Evolutionary conservation across 2,329 filamentous ascomycete genomes (phyloP).

Genomic region (Colletotrichum filicis): DNA sequence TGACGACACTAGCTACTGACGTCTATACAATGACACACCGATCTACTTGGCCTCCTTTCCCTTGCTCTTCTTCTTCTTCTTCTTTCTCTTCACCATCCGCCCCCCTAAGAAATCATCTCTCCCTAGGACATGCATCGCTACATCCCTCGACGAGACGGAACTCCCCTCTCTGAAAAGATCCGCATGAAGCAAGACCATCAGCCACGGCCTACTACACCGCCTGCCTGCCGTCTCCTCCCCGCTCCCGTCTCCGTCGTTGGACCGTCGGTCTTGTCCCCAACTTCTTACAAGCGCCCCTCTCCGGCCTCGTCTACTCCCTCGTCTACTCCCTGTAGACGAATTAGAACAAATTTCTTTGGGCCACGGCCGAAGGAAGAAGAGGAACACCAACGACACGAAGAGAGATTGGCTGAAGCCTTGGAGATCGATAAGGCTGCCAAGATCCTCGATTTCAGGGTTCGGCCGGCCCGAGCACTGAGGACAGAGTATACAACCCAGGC

Average conservation of each 20-base stretch:
- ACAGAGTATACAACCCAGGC: neutral
- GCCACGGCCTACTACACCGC: neutral
- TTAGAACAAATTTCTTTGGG: conserved; percentile 61
- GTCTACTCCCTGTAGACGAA: conserved; percentile 56
- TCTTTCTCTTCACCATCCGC: neutral
- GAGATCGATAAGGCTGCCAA: conserved; percentile 78
- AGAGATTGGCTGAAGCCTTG: conserved; percentile 81
- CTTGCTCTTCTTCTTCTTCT: neutral
- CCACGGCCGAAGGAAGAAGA: conserved; percentile 60
- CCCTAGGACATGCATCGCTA: conserved; percentile 55
- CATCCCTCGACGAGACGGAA: conserved; percentile 55
- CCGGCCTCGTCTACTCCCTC: neutral
- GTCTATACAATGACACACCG: no score
- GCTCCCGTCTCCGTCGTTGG: conserved; percentile 36
- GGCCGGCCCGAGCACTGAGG: conserved; percentile 34
- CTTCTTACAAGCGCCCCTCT: conserved; percentile 37
- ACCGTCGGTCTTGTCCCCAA: conserved; percentile 45
- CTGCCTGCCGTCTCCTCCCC: neutral
- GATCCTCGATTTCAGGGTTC: conserved; percentile 67
- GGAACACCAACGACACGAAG: conserved; percentile 75
- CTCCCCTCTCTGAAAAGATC: conserved; percentile 55
- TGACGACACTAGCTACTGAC: neutral
- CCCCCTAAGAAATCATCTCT: neutral
- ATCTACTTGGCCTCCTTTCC: neutral
- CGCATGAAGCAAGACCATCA: conserved; percentile 3